phyloP scores from a whole-genome alignment of 2,329 filamentous ascomycete species.

The Ceratocystis ficicola region DNA sequence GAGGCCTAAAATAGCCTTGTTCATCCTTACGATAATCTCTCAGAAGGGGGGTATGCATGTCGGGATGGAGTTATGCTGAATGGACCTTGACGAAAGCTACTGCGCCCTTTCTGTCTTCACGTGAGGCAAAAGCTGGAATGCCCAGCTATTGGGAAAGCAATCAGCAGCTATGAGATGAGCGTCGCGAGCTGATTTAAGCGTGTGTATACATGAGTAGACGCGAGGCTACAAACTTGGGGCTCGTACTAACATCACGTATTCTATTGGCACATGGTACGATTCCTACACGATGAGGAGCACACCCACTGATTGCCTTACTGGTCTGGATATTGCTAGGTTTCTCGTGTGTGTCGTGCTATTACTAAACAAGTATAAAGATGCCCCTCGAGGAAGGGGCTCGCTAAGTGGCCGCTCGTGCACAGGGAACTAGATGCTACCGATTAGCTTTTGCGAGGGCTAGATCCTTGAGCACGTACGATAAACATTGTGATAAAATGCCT shows the following conservation, averaged over 20 bases:
- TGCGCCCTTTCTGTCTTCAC: not conserved
- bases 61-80: not conserved
- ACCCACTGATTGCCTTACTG: not conserved
- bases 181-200: not conserved
- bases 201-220: no score
- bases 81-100: not conserved
- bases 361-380: not conserved
- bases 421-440: not conserved
- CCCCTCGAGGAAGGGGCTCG: not conserved
- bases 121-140: not conserved
- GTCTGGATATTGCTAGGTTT: not conserved
- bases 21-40: constrained; percentile 2
- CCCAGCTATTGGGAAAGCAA: not conserved
- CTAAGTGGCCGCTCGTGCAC: not conserved
- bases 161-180: not conserved
- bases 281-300: not conserved
- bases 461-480: not conserved
- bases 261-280: constrained; percentile 6
- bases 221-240: not conserved
- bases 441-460: not conserved
- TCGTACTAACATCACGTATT: constrained; percentile 4
- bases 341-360: not conserved
- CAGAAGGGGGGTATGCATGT: not conserved
- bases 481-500: not conserved
- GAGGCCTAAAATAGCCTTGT: constrained; percentile 6